A percentile compares a stretch with the other conserved stretches of the same genome.
These are phyloP conservation scores for Dittrichia graveolens DNA, from an alignment of 129 eudicot species.

Conservation along the genomic window DNA sequence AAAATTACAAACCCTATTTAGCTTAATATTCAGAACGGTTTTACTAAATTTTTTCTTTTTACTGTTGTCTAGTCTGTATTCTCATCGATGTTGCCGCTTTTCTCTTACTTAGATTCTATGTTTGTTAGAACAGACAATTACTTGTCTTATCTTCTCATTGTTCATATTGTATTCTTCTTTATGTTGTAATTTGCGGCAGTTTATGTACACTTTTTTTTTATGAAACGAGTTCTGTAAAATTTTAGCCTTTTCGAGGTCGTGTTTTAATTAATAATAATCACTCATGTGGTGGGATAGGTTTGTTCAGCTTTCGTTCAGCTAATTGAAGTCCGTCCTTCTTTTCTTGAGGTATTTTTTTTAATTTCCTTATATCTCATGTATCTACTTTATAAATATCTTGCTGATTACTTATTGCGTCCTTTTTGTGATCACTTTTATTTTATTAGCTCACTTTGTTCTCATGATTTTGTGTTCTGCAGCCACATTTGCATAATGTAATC, in stretches of 20 bases:
- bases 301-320: constrained; percentile 95
- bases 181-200: constrained; percentile 9
- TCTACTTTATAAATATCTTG: constrained; percentile 1
- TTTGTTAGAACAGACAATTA: neutral
- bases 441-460: constrained; percentile 24
- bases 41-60: neutral
- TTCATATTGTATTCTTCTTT: neutral
- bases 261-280: constrained; percentile 19
- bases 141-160: neutral
- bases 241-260: constrained; percentile 4
- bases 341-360: constrained; percentile 65
- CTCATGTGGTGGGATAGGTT: constrained; percentile 57
- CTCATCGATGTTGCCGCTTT: neutral
- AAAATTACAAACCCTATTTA: neutral
- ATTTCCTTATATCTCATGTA: neutral
- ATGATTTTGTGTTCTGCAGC: constrained; percentile 57
- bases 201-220: neutral
- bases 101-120: too few species aligned
- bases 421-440: neutral
- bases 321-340: constrained; percentile 84
- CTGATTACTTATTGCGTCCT: constrained; percentile 19
- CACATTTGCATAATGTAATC: constrained; percentile 79
- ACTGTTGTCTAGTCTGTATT: neutral
- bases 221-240: neutral
- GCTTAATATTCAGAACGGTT: neutral